A percentile compares a stretch with the other conserved stretches of the same genome.
phyloP scores from a whole-genome alignment of 179 eudicot genomes.

The Silene coronaria region DNA sequence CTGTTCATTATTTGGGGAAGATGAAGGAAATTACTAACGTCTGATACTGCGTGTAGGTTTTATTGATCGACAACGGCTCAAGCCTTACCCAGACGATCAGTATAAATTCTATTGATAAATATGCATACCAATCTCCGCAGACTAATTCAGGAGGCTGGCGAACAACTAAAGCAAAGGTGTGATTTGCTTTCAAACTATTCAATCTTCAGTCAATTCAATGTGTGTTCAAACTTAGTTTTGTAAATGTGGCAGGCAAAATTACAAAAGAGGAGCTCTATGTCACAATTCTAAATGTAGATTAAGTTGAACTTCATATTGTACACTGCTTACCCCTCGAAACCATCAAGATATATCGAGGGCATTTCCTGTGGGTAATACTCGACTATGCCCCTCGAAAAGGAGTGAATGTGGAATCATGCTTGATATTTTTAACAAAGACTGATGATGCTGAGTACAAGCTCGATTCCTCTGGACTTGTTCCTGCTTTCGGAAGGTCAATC shows the following conservation, averaged over 20 bases:
- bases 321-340: neutral
- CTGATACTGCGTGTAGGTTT: conserved; percentile 32
- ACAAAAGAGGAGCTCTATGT: conserved; percentile 41
- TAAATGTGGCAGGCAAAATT: conserved; percentile 56
- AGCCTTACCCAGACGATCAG: conserved; percentile 19
- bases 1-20: conserved; percentile 5
- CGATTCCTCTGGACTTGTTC: neutral
- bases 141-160: conserved; percentile 69
- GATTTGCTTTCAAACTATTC: neutral
- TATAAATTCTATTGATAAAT: conserved; percentile 43
- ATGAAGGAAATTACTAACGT: neutral
- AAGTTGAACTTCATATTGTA: neutral
- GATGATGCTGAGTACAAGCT: neutral
- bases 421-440: neutral
- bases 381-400: neutral
- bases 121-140: conserved; percentile 39
- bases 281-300: conserved; percentile 17
- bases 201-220: neutral
- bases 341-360: neutral
- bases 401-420: neutral
- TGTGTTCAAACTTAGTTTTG: conserved; percentile 10
- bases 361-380: neutral
- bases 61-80: conserved; percentile 26
- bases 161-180: conserved; percentile 64
- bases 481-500: neutral